phyloP scores from a whole-genome alignment of 2,329 filamentous ascomycete species.

The Raffaelea deltoideospora region DNA sequence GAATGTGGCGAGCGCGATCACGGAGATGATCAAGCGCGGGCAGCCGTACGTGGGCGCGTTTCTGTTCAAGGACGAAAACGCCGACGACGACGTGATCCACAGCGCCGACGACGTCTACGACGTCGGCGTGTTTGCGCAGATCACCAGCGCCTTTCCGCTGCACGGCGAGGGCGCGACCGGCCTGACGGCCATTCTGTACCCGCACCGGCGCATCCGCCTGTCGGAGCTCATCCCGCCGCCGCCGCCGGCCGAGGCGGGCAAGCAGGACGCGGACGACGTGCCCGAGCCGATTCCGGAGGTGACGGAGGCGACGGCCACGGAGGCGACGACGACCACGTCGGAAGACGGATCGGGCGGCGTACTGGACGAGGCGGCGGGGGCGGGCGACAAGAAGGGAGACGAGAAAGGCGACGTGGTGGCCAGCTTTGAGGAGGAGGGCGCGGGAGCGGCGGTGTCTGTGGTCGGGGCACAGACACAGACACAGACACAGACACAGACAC shows the following conservation, averaged over 20 bases:
- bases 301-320: conserved; percentile 10
- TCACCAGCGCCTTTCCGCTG: conserved; percentile 89
- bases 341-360: conserved; percentile 87
- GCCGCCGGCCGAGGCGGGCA: background rate
- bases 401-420: conserved; percentile 90
- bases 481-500: background rate
- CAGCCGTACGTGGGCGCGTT: conserved; percentile 97
- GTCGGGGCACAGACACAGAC: conserved; percentile 22
- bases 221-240: conserved; percentile 54
- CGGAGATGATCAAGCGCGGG: conserved; percentile 90
- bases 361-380: conserved; percentile 31
- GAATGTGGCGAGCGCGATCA: conserved; percentile 79
- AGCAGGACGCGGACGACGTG: conserved; percentile 11
- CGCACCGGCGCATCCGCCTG: conserved; percentile 85
- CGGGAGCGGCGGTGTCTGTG: conserved; percentile 44
- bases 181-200: conserved; percentile 87
- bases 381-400: too few species aligned
- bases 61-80: conserved; percentile 88
- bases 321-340: too few species aligned
- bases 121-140: conserved; percentile 92
- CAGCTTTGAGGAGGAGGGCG: conserved; percentile 68
- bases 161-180: conserved; percentile 70
- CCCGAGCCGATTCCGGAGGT: conserved; percentile 47
- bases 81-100: conserved; percentile 86
- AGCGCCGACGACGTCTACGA: conserved; percentile 85